Base-by-base conservation (phyloP, 2,329 filamentous ascomycete genomes). In the Aurifilum marmelostoma region DNA sequence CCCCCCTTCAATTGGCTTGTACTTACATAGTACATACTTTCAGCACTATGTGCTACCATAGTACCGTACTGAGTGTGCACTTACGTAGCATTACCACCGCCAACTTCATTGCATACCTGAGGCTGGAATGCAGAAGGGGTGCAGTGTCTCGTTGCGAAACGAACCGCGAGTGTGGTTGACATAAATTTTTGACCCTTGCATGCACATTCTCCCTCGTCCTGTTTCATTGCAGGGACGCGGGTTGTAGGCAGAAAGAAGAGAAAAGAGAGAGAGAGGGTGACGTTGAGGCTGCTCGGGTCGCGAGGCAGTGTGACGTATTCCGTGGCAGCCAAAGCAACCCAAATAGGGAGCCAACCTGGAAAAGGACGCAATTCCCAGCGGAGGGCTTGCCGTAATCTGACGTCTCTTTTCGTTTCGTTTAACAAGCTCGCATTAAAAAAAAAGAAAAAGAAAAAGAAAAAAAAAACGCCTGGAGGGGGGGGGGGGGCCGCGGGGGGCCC, bases 241-340 rank as follows among this genome's bases (percentile, higher is more conserved):
- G 39, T 63, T 41, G 60, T 21, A 63, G 16, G 60, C 9, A 39
- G 37, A 34, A 8, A 34, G 34, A 34, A 14, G 29, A 27, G 47
- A 5, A 21, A 18, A 8, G 18, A 2, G 43, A 18, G 58, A 14
- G 21, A 21, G 16, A 47, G 43, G 29, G 61, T 50, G 61, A 50
- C 61, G 61, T 63, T 47, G 61, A 50, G 60, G 61, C 61, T 63
- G 61, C 18, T 9, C 39, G 41, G 61, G 24, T 29, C 16, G 61
- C 41, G 39, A 47, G 39, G 34, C 16, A 18, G 14, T 27, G 61
- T 63, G 61, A 63, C 61, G 61, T 63, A 63, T 63, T 63, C 1
- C 3, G 61, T 63, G 61, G 61, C 61, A 47, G 41, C 61, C 41
- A 63, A 50, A 63, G 61, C 41, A 63, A 47, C 61, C 61, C 52